Percentiles rank a stretch among this genome's conserved stretches.
These are phyloP conservation scores for Hanseniaspora pseudoguilliermondii DNA, from an alignment of 805 yeast genomes.

Conservation along the genomic window DNA sequence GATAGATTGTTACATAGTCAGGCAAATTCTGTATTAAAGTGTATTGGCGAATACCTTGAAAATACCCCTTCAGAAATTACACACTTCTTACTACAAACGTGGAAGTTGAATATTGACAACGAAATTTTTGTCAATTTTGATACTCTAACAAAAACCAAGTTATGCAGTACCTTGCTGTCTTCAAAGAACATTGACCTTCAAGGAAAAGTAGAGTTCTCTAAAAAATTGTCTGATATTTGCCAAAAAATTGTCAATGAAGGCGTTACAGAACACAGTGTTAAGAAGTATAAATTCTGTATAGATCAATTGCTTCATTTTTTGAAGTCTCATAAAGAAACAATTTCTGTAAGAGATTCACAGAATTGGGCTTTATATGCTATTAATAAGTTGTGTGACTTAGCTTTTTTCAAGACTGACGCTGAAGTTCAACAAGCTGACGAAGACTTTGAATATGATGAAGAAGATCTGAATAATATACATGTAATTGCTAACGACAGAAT, in stretches of 20 bases:
- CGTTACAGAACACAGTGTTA: constrained; percentile 13
- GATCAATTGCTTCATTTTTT: constrained; percentile 46
- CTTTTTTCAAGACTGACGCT: constrained; percentile 23
- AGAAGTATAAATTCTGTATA: constrained; percentile 38
- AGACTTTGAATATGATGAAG: constrained; percentile 14
- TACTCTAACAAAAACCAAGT: constrained; percentile 58
- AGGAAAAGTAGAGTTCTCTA: constrained; percentile 16
- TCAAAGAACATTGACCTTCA: constrained; percentile 13
- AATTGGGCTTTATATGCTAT: constrained; percentile 26
- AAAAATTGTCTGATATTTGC: constrained; percentile 17
- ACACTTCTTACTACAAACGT: constrained; percentile 26
- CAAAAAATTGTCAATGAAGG: constrained; percentile 14
- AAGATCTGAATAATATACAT: constrained; percentile 25
- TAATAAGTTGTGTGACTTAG: constrained; percentile 22
- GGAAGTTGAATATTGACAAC: constrained; percentile 29
- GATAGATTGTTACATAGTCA: constrained; percentile 56
- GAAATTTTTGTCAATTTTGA: constrained; percentile 60
- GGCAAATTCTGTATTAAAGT: constrained; percentile 40
- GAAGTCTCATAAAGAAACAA: constrained; percentile 31
- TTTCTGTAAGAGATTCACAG: constrained; percentile 18
- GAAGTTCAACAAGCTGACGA: constrained; percentile 17
- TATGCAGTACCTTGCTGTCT: constrained; percentile 36
- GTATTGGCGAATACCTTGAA: constrained; percentile 31
- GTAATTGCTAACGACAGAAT: constrained; percentile 48
- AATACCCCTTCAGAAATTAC: constrained; percentile 28